Evolutionary conservation across 1,284 basidiomycete species (phyloP).

Genomic region (Ceratobasidium sp.): DNA sequence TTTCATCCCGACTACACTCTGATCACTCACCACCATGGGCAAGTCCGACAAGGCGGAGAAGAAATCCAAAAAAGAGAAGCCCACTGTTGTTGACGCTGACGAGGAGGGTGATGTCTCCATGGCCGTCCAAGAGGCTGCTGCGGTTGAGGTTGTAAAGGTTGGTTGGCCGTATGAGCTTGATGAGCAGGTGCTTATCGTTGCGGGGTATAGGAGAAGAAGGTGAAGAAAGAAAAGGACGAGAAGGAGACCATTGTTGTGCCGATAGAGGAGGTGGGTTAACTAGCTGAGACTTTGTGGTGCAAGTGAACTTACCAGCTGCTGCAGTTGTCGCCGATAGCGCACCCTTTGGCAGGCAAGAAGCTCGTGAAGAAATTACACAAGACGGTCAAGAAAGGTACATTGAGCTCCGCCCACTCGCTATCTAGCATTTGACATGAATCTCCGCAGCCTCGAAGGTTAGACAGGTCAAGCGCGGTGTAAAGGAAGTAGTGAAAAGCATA

Average conservation of each 20-base stretch:
- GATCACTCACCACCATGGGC: slow-evolving; percentile 53
- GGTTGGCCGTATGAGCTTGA: not conserved
- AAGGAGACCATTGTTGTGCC: slow-evolving; percentile 71
- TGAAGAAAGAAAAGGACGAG: slow-evolving; percentile 49
- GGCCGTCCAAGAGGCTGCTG: slow-evolving; percentile 40
- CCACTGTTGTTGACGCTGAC: slow-evolving; percentile 44
- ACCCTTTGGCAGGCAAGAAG: slow-evolving; percentile 90
- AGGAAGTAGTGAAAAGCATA: slow-evolving; percentile 95
- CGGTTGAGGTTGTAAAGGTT: slow-evolving; percentile 42
- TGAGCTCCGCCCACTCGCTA: slow-evolving; percentile 21
- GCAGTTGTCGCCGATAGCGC: slow-evolving; percentile 83
- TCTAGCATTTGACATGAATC: not conserved
- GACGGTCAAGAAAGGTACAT: slow-evolving; percentile 86
- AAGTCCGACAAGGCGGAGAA: slow-evolving; percentile 72
- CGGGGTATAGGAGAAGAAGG: slow-evolving; percentile 42
- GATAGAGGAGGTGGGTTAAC: slow-evolving; percentile 63
- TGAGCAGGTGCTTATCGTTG: not conserved
- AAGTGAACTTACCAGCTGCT: not conserved
- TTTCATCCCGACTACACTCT: slow-evolving; percentile 24
- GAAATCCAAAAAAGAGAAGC: slow-evolving; percentile 52
- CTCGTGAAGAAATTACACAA: slow-evolving; percentile 91
- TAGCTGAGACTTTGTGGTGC: not conserved
- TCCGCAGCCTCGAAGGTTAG: slow-evolving; percentile 82
- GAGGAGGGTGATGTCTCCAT: slow-evolving; percentile 43
- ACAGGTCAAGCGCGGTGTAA: slow-evolving; percentile 93